Base-by-base conservation (phyloP, 2,329 filamentous ascomycete species). In the Cordyceps cicadae region DNA sequence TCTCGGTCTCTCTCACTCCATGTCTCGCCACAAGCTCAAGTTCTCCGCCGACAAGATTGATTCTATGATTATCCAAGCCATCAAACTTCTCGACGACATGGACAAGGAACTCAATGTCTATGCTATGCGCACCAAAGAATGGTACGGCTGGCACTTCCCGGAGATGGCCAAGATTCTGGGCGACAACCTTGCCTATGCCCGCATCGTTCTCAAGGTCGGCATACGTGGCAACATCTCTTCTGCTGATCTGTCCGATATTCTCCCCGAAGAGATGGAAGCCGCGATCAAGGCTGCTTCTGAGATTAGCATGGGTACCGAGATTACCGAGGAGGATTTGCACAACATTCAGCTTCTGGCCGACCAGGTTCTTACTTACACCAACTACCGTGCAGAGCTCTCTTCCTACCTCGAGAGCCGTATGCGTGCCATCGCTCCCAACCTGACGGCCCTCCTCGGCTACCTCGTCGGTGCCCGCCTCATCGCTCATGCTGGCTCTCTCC, bases 91-190 rank as follows among this genome's bases (percentile, higher is more conserved):
- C 52, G 94, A 99, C 72, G 94, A 99, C 66, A 80, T 99, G 64
- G 94, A 99, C 80, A 99, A 99, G 82, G 94, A 99, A 77, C 81
- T 99, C 65, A 99, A 99, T 81, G 94, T 90, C 68, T 97, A 97
- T 72, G 93, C 94, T 66, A 99, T 99, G 94, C 85, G 94, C 75
- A 92, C 97, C 64, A 97, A 97, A 86, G 94, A 99, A 77, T 99
- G 94, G 94, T 99, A 99, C 74, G 94, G 94, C 70, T 99, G 94
- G 94, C 94, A 97, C 77, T 99, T 97, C 81, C 94, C 94, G 46
- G 94, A 99, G 80, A 87, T 99, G 83, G 92, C 90, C 71, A 93
- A 92, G 78, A 96, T 97, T 71, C 83, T 97, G 67, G 95, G 95
- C 75, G 94, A 99, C 82, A 99, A 99, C 77, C 79, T 96, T 64